Percentiles rank a stretch among this genome's conserved stretches.
These are phyloP conservation scores for Hylodesmum podocarpum DNA, from an alignment of 306 rosid genomes.

Conservation along the genomic window DNA sequence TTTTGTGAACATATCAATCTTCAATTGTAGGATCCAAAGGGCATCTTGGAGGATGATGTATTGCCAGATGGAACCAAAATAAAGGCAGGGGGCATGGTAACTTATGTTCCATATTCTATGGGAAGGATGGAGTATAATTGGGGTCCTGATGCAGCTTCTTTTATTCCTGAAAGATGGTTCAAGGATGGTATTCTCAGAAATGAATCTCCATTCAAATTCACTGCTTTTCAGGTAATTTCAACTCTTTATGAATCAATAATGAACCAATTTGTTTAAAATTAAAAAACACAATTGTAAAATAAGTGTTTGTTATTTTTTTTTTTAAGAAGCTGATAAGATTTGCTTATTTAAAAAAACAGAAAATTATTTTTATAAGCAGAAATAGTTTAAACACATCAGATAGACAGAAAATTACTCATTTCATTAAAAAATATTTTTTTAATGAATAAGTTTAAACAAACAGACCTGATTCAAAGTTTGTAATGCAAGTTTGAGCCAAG, in stretches of 20 bases:
- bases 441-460: too few species aligned
- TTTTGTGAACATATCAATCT: conserved; percentile 1
- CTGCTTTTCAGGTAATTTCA: conserved; percentile 79
- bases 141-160: conserved; percentile 83
- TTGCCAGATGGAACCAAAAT: conserved; percentile 90
- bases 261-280: too few species aligned
- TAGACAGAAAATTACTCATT: too few species aligned
- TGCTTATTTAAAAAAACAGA: too few species aligned
- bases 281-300: too few species aligned
- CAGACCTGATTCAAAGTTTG: not conserved
- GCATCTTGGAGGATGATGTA: conserved; percentile 78
- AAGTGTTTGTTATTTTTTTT: too few species aligned
- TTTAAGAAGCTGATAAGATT: too few species aligned
- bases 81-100: conserved; percentile 97
- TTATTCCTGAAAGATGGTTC: conserved; percentile 87
- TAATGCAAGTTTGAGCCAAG: not conserved
- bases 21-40: conserved; percentile 74
- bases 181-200: conserved; percentile 60
- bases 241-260: not conserved
- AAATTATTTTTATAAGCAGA: too few species aligned
- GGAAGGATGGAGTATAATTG: conserved; percentile 94
- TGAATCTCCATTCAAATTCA: conserved; percentile 90
- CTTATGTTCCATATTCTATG: conserved; percentile 96
- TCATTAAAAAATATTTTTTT: too few species aligned
- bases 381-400: too few species aligned